Percentiles rank a stretch among this genome's conserved stretches.
Evolutionary conservation across 2,329 filamentous ascomycete genomes (phyloP).

Genomic region (Ceratocystis harringtonii): DNA sequence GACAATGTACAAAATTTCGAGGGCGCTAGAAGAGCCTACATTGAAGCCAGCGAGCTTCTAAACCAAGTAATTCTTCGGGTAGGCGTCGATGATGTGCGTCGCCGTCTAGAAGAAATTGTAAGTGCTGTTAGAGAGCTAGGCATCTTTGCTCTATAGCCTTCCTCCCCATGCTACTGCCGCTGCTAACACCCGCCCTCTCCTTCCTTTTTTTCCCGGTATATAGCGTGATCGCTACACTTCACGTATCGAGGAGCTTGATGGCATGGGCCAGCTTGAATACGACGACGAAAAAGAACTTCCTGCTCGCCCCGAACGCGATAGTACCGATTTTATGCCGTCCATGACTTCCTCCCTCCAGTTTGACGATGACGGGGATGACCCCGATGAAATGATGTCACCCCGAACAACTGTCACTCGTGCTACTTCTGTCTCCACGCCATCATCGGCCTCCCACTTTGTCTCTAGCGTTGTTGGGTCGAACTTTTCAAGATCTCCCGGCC

Average conservation of each 20-base stretch:
- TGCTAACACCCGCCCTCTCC: background rate
- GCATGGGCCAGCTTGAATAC: conserved; percentile 41
- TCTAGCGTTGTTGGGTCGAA: conserved; percentile 1
- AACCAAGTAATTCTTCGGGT: conserved; percentile 79
- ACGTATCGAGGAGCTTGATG: conserved; percentile 72
- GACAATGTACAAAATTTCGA: conserved; percentile 95
- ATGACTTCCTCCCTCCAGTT: conserved; percentile 27
- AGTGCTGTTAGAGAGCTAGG: conserved; percentile 28
- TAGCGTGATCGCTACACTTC: conserved; percentile 81
- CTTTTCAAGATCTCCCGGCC: background rate
- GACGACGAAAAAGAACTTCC: conserved; percentile 62
- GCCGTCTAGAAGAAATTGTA: conserved; percentile 87
- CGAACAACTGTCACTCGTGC: conserved; percentile 1
- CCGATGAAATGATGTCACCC: conserved; percentile 20
- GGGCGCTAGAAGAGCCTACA: conserved; percentile 77
- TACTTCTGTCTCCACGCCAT: background rate
- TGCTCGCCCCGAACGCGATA: conserved; percentile 44
- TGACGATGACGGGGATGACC: conserved; percentile 31
- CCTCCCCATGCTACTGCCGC: background rate
- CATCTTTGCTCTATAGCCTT: background rate
- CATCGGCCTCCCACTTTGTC: conserved; percentile 5
- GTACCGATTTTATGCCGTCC: conserved; percentile 16
- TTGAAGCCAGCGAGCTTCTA: conserved; percentile 75
- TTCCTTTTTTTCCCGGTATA: background rate
- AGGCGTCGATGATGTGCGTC: conserved; percentile 69